Base-by-base conservation (phyloP, 2,329 filamentous ascomycete species). In the Arthrinium puccinioides region DNA sequence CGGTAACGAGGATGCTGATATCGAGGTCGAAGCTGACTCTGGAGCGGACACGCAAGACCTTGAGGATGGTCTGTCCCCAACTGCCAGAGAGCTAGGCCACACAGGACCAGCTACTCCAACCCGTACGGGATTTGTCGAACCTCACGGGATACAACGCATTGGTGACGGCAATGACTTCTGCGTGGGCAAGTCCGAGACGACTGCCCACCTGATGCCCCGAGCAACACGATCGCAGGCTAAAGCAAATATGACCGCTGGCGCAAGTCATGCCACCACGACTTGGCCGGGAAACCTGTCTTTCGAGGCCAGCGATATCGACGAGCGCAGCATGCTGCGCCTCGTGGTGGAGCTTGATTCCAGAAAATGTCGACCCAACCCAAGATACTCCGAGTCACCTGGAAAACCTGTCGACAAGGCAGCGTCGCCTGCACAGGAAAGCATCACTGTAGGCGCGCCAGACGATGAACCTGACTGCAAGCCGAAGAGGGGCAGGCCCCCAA, bases 301-400 rank as follows among this genome's bases (percentile, higher is more conserved):
- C 27, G 55, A 56, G 20, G 46, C 56, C 36, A 58, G 55, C 33
- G 51, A 55, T 26, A 61, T 54, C 6, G 70, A 70, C 32, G 69
- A 74, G 40, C 60, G 56, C 23, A 68, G 67, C 45, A 61, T 73
- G 49, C 54, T 69, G 33, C 61, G 64, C 35, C 57, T 76, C 6
- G 63, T 69, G 4, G 62, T 67, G n/a, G 69, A 74, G 44, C 52
- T 74, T 8, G 71, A 73, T 44, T 60, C 65, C 19, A 59, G 56
- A 16, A 59, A 56, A 33, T 56, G 57, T 41, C 49, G 56, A 10
- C 48, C 54, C 14, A 44, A 47, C 20, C 47, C 54, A 21, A 32
- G 32, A 15, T 48, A 48, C 25, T 44, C 48, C 9, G 37, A 44
- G n/a, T 60, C 57, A 0, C 54, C 54, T n/a, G 50, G 54, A 16